A percentile compares a stretch with the other conserved stretches of the same genome.
phyloP scores from a whole-genome alignment of 2,329 filamentous ascomycete species.

The Fusarium newnesense region DNA sequence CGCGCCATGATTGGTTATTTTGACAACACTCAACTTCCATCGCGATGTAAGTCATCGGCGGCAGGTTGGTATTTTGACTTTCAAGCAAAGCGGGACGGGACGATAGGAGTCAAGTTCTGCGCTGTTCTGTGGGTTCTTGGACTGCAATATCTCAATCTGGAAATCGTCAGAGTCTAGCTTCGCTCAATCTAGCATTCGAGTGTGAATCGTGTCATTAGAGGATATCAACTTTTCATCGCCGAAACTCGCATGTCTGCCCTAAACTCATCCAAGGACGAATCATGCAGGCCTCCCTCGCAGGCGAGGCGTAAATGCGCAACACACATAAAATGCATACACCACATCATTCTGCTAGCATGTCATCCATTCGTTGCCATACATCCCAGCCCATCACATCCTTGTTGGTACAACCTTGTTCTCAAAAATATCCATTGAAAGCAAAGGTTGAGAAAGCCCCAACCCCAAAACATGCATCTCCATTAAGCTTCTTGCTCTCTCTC shows the following conservation, averaged over 20 bases:
- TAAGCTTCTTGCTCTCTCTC: conserved; percentile 35
- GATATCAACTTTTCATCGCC: background rate
- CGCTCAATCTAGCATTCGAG: conserved; percentile 1
- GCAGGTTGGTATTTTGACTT: background rate
- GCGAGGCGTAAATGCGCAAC: conserved; percentile 15
- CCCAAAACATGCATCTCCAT: conserved; percentile 37
- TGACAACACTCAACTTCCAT: conserved; percentile 5
- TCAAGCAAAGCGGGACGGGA: conserved; percentile 1
- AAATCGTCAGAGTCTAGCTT: conserved; percentile 7
- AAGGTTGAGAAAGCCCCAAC: conserved; percentile 27
- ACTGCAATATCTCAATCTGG: conserved; percentile 5
- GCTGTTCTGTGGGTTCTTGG: background rate
- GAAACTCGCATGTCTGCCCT: conserved; percentile 13
- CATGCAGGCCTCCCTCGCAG: conserved; percentile 15
- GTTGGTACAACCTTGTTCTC: conserved; percentile 17
- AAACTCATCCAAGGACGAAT: conserved; percentile 13
- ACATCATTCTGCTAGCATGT: conserved; percentile 9
- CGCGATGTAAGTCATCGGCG: conserved; percentile 4
- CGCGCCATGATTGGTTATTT: conserved; percentile 32
- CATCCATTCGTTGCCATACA: conserved; percentile 18
- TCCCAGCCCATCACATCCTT: conserved; percentile 23
- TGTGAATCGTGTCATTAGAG: conserved; percentile 17
- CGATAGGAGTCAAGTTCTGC: conserved; percentile 1
- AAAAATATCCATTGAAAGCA: conserved; percentile 18
- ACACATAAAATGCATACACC: conserved; percentile 9